These are phyloP conservation scores for Monascus ruber DNA, from an alignment of 2,329 filamentous ascomycete species.

Conservation along the genomic window DNA sequence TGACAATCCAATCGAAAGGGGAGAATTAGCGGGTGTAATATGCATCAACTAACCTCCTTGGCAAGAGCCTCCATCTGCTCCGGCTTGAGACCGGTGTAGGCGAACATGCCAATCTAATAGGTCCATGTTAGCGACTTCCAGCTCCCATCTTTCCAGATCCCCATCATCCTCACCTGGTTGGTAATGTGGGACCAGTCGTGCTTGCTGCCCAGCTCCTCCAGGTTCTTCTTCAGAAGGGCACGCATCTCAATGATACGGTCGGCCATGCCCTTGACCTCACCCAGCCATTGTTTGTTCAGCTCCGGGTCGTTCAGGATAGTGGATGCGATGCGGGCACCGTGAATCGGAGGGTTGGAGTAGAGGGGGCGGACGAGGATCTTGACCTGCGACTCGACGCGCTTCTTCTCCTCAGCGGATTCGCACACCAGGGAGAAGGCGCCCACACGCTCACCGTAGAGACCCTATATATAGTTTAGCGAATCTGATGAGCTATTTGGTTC, in stretches of 20 bases:
- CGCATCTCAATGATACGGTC: slow-evolving; percentile 99
- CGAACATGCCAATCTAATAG: slow-evolving; percentile 87
- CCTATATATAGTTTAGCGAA: slow-evolving; percentile 36
- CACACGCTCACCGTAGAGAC: slow-evolving; percentile 95
- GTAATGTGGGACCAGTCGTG: slow-evolving; percentile 99
- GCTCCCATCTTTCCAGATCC: slow-evolving; percentile 3
- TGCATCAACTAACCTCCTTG: slow-evolving; percentile 53
- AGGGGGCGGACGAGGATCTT: slow-evolving; percentile 95
- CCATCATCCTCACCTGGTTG: slow-evolving; percentile 44
- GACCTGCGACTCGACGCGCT: slow-evolving; percentile 91
- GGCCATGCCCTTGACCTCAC: slow-evolving; percentile 96
- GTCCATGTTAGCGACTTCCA: neutral
- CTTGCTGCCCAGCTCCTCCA: slow-evolving; percentile 88
- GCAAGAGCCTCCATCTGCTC: slow-evolving; percentile 86
- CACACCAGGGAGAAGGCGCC: slow-evolving; percentile 92
- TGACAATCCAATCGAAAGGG: no score
- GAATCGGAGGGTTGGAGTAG: slow-evolving; percentile 96
- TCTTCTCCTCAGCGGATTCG: slow-evolving; percentile 78
- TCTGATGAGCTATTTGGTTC: neutral
- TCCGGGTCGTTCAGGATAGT: slow-evolving; percentile 78
- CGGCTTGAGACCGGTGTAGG: slow-evolving; percentile 84
- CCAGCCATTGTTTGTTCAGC: slow-evolving; percentile 88
- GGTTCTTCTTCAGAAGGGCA: slow-evolving; percentile 81
- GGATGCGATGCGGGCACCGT: slow-evolving; percentile 88
- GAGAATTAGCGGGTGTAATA: neutral